Percentiles rank a stretch among this genome's conserved stretches.
Conservation (phyloP, 2,329 filamentous ascomycete genomes). For the Neurospora sp. region DNA sequence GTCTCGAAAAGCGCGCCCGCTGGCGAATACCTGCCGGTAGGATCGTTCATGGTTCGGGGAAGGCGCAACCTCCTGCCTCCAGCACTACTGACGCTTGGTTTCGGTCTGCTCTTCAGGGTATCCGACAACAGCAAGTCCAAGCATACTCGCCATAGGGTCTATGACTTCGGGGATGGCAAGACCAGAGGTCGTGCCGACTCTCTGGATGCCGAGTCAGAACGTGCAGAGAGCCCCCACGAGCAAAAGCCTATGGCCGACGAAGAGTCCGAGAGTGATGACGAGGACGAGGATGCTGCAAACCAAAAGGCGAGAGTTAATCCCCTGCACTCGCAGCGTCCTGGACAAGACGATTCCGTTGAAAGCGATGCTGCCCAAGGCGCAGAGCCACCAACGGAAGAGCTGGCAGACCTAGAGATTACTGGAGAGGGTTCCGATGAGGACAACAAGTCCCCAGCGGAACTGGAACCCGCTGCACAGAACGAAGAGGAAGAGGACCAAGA, state of each 20-base stretch:
- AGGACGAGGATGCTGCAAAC: slow-evolving; percentile 23
- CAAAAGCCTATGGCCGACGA: slow-evolving; percentile 3
- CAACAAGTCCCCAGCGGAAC: slow-evolving; percentile 16
- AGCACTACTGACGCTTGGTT: slow-evolving; percentile 75
- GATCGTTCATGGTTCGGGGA: slow-evolving; percentile 71
- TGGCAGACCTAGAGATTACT: slow-evolving; percentile 12
- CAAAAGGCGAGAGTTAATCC: slow-evolving; percentile 23
- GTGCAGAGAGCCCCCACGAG: slow-evolving; percentile 13
- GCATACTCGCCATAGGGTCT: slow-evolving; percentile 63
- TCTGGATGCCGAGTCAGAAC: slow-evolving; percentile 16
- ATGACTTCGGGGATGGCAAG: slow-evolving; percentile 17
- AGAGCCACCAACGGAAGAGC: slow-evolving; percentile 15
- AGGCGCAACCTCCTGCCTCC: slow-evolving; percentile 89
- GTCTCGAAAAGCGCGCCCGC: slow-evolving; percentile 75
- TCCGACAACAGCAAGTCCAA: slow-evolving; percentile 78
- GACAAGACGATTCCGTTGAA: slow-evolving; percentile 19
- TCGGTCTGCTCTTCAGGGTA: slow-evolving; percentile 79
- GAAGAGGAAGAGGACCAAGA: slow-evolving; percentile 25
- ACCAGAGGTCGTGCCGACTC: slow-evolving; percentile 8
- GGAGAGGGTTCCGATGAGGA: slow-evolving; percentile 8
- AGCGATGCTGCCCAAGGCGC: slow-evolving; percentile 6
- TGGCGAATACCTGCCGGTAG: slow-evolving; percentile 70
- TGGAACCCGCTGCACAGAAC: slow-evolving; percentile 21
- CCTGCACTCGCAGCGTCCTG: slow-evolving; percentile 21
- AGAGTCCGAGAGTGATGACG: slow-evolving; percentile 17